Base-by-base conservation (phyloP, 495 filamentous ascomycete species). In the Aspergillus egyptiacus region DNA sequence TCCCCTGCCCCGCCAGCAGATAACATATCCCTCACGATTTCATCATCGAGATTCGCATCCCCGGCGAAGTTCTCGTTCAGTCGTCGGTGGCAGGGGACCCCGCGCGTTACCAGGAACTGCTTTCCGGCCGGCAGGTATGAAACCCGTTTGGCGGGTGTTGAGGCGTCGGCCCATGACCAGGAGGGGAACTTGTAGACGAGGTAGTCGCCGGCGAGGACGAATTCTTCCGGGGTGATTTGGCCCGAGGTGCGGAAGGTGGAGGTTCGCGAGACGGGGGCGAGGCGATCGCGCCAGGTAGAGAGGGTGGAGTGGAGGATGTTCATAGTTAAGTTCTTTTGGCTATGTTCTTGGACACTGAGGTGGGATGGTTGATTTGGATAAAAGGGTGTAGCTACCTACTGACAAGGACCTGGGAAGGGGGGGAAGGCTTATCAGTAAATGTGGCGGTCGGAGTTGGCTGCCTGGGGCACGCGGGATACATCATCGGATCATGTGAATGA, bases 171-270 rank as follows among this genome's bases (percentile, higher is more conserved):
- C 93, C 93, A 99, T n/a, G 87, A 84, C 93, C 93, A 99, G 36
- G 91, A 93, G 5, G 93, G 93, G 68, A 99, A 99, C 73, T 96
- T 97, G 81, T 91, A 95, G 61, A 96, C 90, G 31, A 99, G 85
- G 68, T 96, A 99, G 71, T 99, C 93, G 56, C 94, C 93, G 2
- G 93, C 94, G 3, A 85, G 83, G 13, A 96, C 75, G 65, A 99
- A 99, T 76, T 99, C 93, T 63, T 96, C 94, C 33, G 91, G 91
- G 0, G 94, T 97, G 69, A 99, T 89, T 68, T 97, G 85, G 56
- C 93, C 93, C 2, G 89, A 95, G 51, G 75, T 74, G 53, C 90
- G 89, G 74, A 99, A 99, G 49, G 87, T 97, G 5, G 91, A 96
- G 39, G 81, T 93, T 65, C 93, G 83, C 10, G 82, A 84, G 57